A percentile compares a stretch with the other conserved stretches of the same genome.
Conservation (phyloP, 140 eudicot genomes). For the Senecio squalidus region DNA sequence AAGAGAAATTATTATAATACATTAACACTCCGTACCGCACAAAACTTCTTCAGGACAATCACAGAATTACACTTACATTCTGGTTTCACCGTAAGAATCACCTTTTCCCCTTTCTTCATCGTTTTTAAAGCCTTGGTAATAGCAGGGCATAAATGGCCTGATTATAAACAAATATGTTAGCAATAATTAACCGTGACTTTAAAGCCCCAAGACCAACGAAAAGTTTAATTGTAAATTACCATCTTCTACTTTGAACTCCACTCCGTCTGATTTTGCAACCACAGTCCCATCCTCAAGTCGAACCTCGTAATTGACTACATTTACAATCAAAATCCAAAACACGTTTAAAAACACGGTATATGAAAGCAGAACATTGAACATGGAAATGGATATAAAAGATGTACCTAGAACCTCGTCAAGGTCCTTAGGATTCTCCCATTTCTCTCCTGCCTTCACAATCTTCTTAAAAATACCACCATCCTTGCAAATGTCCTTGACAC, state of each 20-base stretch:
- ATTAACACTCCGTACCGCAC: neutral
- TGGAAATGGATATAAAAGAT: neutral
- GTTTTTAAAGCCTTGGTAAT: conserved; percentile 78
- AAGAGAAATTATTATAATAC: neutral
- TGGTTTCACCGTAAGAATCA: conserved; percentile 60
- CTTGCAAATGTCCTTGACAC: conserved; percentile 90
- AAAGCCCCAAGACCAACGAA: neutral
- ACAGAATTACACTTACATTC: conserved; percentile 48
- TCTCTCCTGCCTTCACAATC: conserved; percentile 77
- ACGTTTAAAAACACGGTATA: neutral
- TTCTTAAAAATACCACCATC: conserved; percentile 97
- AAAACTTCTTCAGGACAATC: neutral
- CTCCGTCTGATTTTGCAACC: conserved; percentile 66
- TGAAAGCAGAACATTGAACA: too few relatives aligned
- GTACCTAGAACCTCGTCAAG: conserved; percentile 92
- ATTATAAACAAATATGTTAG: conserved; percentile 8
- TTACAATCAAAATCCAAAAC: neutral
- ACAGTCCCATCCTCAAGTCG: conserved; percentile 72
- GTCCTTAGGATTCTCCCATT: conserved; percentile 98
- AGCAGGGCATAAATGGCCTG: conserved; percentile 86
- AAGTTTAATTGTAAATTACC: conserved; percentile 30
- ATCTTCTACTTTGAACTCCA: conserved; percentile 69
- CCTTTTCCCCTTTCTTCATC: conserved; percentile 95
- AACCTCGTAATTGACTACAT: conserved; percentile 73
- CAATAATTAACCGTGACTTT: neutral